These are phyloP conservation scores for Zygoascus biomembranicola DNA, from an alignment of 805 yeast genomes.

Conservation along the genomic window DNA sequence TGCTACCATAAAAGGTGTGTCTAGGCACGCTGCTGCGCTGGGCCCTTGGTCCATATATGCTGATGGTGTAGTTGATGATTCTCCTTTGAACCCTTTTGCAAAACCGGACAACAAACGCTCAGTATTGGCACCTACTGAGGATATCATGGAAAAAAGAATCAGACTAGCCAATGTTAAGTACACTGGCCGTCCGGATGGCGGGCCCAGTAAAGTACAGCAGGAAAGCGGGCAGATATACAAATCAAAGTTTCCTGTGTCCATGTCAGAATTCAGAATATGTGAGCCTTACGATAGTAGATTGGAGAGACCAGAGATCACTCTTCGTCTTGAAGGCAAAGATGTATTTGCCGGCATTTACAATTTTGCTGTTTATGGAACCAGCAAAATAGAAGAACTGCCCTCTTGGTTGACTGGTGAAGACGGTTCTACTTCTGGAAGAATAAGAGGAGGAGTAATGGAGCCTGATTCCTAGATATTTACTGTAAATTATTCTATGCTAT, in stretches of 20 bases:
- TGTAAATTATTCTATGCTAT: not conserved
- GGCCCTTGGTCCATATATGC: conserved; percentile 74
- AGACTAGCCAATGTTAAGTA: conserved; percentile 49
- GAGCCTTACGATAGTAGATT: conserved; percentile 3
- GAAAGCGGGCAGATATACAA: not conserved
- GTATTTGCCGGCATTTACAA: conserved; percentile 75
- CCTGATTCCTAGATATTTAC: not conserved
- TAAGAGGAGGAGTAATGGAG: conserved; percentile 30
- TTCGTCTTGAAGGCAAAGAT: conserved; percentile 52
- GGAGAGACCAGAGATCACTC: not conserved
- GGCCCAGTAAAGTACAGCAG: not conserved
- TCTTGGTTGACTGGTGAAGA: conserved; percentile 77
- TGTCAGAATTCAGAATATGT: conserved; percentile 10
- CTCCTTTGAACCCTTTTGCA: conserved; percentile 42
- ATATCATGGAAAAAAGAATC: conserved; percentile 22
- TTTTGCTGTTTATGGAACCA: conserved; percentile 40
- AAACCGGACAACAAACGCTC: conserved; percentile 13
- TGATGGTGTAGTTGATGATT: conserved; percentile 52
- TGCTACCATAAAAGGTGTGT: conserved; percentile 51
- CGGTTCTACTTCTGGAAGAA: conserved; percentile 42
- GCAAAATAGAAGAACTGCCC: conserved; percentile 54
- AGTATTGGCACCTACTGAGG: conserved; percentile 3
- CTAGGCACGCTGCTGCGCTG: conserved; percentile 51
- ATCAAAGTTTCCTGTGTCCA: conserved; percentile 10
- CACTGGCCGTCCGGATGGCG: conserved; percentile 38